phyloP scores from a whole-genome alignment of 2,329 filamentous ascomycete species.

The Neofusicoccum sp. region DNA sequence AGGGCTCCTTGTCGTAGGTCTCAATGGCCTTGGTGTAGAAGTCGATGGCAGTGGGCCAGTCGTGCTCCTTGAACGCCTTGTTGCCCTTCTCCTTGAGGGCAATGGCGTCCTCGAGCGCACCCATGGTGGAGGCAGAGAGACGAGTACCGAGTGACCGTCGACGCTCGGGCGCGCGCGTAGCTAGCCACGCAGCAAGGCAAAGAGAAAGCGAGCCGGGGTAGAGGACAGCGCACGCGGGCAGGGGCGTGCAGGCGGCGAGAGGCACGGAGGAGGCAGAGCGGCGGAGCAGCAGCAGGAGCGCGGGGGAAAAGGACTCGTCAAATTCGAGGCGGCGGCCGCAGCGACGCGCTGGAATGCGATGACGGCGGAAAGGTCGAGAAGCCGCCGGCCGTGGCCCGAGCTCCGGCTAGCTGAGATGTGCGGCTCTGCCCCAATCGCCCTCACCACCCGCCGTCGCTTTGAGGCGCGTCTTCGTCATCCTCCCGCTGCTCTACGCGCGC shows the following conservation, averaged over 20 bases:
- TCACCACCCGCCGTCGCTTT: too few species aligned
- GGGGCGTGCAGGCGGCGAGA: not conserved
- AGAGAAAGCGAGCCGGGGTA: not conserved
- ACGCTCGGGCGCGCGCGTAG: slow-evolving; percentile 9
- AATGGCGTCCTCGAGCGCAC: slow-evolving; percentile 64
- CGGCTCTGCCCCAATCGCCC: not conserved
- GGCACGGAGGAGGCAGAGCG: not conserved
- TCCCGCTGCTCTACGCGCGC: too few species aligned
- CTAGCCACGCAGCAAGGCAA: slow-evolving; percentile 5
- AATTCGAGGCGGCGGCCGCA: not conserved
- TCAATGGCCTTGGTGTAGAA: slow-evolving; percentile 87
- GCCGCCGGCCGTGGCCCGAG: slow-evolving; percentile 11
- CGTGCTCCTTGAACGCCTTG: slow-evolving; percentile 81
- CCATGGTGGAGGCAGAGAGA: slow-evolving; percentile 26
- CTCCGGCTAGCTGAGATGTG: not conserved
- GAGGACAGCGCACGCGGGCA: not conserved
- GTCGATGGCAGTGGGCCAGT: slow-evolving; percentile 80
- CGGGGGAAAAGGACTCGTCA: not conserved
- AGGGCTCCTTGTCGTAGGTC: slow-evolving; percentile 75
- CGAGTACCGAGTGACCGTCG: not conserved
- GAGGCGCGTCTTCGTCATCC: too few species aligned
- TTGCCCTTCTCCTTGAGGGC: slow-evolving; percentile 93
- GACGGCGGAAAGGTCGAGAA: slow-evolving; percentile 12
- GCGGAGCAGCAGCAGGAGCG: not conserved
- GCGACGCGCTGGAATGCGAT: slow-evolving; percentile 5